phyloP scores from a whole-genome alignment of 2,329 filamentous ascomycete species.

The Diplodia scrobiculata region DNA sequence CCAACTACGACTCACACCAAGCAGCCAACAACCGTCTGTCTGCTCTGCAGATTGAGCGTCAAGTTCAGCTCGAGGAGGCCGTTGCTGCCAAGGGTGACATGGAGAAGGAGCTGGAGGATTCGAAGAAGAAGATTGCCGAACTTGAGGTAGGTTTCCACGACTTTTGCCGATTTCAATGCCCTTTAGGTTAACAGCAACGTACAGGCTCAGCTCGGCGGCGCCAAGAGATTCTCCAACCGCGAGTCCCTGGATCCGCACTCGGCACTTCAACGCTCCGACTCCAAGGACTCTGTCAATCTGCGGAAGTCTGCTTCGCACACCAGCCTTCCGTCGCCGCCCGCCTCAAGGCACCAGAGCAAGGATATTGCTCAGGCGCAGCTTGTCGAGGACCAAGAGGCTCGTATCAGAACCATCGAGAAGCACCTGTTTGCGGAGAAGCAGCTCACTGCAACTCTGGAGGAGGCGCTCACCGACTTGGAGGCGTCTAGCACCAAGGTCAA shows the following conservation, averaged over 20 bases:
- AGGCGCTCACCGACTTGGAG: slow-evolving; percentile 92
- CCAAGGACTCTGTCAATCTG: slow-evolving; percentile 58
- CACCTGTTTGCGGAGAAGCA: slow-evolving; percentile 95
- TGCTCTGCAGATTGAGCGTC: slow-evolving; percentile 56
- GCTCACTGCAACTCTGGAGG: slow-evolving; percentile 90
- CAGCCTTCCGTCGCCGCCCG: slow-evolving; percentile 76
- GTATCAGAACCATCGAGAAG: slow-evolving; percentile 94
- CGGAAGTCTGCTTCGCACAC: slow-evolving; percentile 82
- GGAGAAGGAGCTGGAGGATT: slow-evolving; percentile 72
- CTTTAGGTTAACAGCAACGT: slow-evolving; percentile 35
- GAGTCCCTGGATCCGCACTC: slow-evolving; percentile 47
- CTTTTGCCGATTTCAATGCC: background rate
- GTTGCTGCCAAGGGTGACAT: slow-evolving; percentile 49
- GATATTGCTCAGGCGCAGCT: slow-evolving; percentile 77
- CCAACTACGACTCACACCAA: slow-evolving; percentile 92
- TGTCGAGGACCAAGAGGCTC: slow-evolving; percentile 91
- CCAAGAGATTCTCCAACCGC: slow-evolving; percentile 52
- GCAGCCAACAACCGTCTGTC: slow-evolving; percentile 82
- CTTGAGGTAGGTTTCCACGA: slow-evolving; percentile 66
- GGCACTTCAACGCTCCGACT: slow-evolving; percentile 22
- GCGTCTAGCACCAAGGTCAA: slow-evolving; percentile 89
- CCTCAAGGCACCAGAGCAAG: slow-evolving; percentile 76
- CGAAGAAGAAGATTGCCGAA: slow-evolving; percentile 69
- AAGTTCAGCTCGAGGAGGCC: slow-evolving; percentile 47
- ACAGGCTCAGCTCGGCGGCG: slow-evolving; percentile 65